Base-by-base conservation (phyloP, 1,284 basidiomycete genomes). In the Austroboletus olivaceoglutinosus region DNA sequence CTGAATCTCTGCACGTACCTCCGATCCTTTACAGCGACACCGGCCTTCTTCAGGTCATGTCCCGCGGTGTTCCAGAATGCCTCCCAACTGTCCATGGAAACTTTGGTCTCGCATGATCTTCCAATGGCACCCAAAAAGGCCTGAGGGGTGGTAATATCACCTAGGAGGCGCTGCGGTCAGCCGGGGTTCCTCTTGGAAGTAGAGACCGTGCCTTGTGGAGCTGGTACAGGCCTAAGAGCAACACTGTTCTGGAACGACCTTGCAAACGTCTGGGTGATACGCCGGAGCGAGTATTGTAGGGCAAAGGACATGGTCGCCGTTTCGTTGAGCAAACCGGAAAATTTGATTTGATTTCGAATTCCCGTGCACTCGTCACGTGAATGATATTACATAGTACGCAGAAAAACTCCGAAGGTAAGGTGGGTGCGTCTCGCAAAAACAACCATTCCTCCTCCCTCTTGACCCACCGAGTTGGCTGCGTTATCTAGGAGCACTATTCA, bases 401-500 rank as follows among this genome's bases (percentile, higher is more conserved):
- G n/a, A n/a, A 25, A 11, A 13, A 5, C 2, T 34, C 19, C 75
- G 61, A 94, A 65, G n/a, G n/a, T n/a, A 95, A 94, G 29, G 93
- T 88, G 12, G 92, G 92, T 22, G 92, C 92, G 69, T 95, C 89
- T 52, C 81, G 79, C 58, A 96, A 71, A 68, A 98, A 98, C 56
- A 98, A 63, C 58, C 74, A 77, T 16, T 73, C 72, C 67, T 98
- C 94, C 64, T 97, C 89, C 55, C 82, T 85, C 73, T 90, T 89
- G 18, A 97, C 85, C 95, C 96, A 99, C 33, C 86, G 78, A 16
- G 86, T 86, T 0, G 86, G 85, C 59, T 91, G 85, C 0, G 94
- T 98, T 54, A 95, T 89, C 95, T 97, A 49, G 25, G 15, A 50
- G 27, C 37, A 15, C 29, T 4, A 18, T 40, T 45, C 29, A 55